Percentiles rank a stretch among this genome's conserved stretches.
These are phyloP conservation scores for Ophiocordyceps robertsii DNA, from an alignment of 2,329 filamentous ascomycete genomes.

Conservation along the genomic window DNA sequence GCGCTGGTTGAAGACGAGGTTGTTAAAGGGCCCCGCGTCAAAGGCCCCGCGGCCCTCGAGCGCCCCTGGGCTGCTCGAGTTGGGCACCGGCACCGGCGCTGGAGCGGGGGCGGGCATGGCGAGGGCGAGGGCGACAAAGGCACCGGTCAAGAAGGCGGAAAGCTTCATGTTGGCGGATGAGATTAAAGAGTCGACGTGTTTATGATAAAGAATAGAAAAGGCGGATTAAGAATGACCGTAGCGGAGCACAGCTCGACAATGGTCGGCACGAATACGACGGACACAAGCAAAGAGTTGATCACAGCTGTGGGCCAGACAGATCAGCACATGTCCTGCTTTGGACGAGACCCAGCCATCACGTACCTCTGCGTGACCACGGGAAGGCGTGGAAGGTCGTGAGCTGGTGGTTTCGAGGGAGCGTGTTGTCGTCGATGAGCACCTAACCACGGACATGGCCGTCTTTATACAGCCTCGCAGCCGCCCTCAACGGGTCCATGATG, in stretches of 20 bases:
- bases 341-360: not conserved
- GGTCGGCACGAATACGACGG: too few relatives aligned
- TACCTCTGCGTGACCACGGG: not conserved
- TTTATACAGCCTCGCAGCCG: not conserved
- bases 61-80: slow-evolving; percentile 10
- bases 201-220: not conserved
- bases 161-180: slow-evolving; percentile 27
- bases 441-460: not conserved
- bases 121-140: slow-evolving; percentile 28
- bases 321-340: not conserved
- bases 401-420: too few relatives aligned
- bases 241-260: too few relatives aligned
- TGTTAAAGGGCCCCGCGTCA: slow-evolving; percentile 25
- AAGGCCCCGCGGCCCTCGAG: slow-evolving; percentile 22
- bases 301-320: slow-evolving; percentile 1
- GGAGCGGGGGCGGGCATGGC: slow-evolving; percentile 32
- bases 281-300: not conserved
- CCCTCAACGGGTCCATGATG: too few relatives aligned
- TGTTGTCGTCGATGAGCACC: not conserved
- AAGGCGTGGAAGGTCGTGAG: too few relatives aligned
- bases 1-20: slow-evolving; percentile 24
- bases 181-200: not conserved
- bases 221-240: too few relatives aligned
- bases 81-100: slow-evolving; percentile 11
- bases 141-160: slow-evolving; percentile 28